phyloP scores from a whole-genome alignment of 2,329 filamentous ascomycete genomes.

The Hymenoscyphus albidus region DNA sequence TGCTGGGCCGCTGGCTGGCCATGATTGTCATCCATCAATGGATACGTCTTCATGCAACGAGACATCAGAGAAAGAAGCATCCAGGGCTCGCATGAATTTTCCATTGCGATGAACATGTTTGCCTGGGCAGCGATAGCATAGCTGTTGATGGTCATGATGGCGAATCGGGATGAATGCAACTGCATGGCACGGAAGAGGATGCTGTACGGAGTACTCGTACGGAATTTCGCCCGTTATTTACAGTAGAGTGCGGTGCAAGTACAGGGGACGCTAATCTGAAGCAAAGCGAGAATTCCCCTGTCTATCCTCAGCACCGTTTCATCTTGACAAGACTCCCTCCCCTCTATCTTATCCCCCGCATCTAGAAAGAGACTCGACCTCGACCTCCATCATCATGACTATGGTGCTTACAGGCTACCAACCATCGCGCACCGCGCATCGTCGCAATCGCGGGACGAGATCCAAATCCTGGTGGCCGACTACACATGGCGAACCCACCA shows the following conservation, averaged over 20 bases:
- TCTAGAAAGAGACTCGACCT: constrained; percentile 2
- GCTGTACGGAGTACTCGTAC: not conserved
- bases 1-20: not conserved
- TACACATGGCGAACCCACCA: not conserved
- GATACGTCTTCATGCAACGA: constrained; percentile 5
- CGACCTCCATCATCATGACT: constrained; percentile 7
- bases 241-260: too few relatives aligned
- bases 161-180: not conserved
- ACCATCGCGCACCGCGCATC: not conserved
- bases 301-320: constrained; percentile 27
- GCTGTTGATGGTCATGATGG: not conserved
- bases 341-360: constrained; percentile 1
- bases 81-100: constrained; percentile 16
- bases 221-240: not conserved
- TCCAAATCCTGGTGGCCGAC: not conserved
- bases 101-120: constrained; percentile 24
- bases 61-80: not conserved
- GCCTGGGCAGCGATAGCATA: not conserved
- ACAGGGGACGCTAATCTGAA: constrained; percentile 15
- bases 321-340: constrained; percentile 14
- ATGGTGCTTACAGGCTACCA: not conserved
- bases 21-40: not conserved
- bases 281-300: constrained; percentile 23
- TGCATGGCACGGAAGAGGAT: not conserved
- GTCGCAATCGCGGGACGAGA: not conserved